phyloP scores from a whole-genome alignment of 805 yeast genomes.

The Starmerella roubikii region DNA sequence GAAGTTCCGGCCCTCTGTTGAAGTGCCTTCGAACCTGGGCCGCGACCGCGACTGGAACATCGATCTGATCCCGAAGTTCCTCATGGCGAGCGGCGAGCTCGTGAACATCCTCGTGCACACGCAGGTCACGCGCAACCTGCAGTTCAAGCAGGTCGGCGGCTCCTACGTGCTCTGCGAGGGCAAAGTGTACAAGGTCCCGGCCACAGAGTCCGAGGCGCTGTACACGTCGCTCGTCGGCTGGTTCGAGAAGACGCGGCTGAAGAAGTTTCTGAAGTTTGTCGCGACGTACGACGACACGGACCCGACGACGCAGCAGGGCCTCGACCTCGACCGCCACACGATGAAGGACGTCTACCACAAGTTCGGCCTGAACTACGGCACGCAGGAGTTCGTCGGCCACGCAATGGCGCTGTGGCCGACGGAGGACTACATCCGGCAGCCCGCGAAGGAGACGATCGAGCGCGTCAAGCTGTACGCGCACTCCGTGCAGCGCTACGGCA shows the following conservation, averaged over 20 bases:
- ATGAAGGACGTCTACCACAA: constrained; percentile 84
- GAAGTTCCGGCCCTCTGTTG: constrained; percentile 64
- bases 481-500: constrained; percentile 88
- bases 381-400: constrained; percentile 93
- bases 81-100: constrained; percentile 96
- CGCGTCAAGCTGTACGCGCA: constrained; percentile 74
- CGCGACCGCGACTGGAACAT: constrained; percentile 97
- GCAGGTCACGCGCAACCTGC: constrained; percentile 88
- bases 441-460: constrained; percentile 84
- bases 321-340: constrained; percentile 73
- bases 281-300: constrained; percentile 70
- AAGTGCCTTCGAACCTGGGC: constrained; percentile 51
- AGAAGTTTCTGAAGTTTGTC: constrained; percentile 78
- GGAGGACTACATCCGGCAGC: constrained; percentile 75
- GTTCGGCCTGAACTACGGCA: constrained; percentile 82
- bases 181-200: constrained; percentile 85
- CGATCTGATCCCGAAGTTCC: constrained; percentile 88
- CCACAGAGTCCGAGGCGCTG: constrained; percentile 82
- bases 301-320: constrained; percentile 62
- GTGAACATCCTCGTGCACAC: constrained; percentile 92
- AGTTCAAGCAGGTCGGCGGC: constrained; percentile 93
- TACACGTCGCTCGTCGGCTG: constrained; percentile 87
- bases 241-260: constrained; percentile 91
- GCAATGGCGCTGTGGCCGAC: constrained; percentile 96
- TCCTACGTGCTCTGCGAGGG: constrained; percentile 86